A percentile compares a stretch with the other conserved stretches of the same genome.
Conservation (phyloP, 208 protist species). For the Leishmania braziliensis region DNA sequence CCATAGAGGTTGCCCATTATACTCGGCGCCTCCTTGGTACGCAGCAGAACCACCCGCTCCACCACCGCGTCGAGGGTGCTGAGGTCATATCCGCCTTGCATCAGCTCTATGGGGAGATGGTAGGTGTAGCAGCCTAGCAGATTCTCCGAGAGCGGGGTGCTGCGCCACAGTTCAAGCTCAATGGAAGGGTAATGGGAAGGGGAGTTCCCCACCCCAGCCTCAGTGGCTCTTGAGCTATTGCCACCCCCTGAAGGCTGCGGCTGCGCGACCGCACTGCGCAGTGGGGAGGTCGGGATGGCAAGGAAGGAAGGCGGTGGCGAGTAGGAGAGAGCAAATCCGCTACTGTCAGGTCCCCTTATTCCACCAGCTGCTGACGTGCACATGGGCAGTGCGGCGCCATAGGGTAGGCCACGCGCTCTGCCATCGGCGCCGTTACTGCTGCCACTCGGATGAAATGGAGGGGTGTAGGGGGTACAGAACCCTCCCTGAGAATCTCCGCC, state of each 20-base stretch:
- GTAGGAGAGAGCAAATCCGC: not conserved
- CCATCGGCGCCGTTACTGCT: not conserved
- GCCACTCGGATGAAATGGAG: not conserved
- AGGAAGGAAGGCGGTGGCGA: not conserved
- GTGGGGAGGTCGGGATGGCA: not conserved
- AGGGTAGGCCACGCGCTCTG: not conserved
- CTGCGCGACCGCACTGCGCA: not conserved
- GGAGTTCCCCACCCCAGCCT: not conserved
- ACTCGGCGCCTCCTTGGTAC: conserved; percentile 17
- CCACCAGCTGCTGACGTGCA: not conserved
- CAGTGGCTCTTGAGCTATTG: not conserved
- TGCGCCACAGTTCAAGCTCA: conserved; percentile 65
- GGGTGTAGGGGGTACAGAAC: not conserved
- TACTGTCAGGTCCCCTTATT: not conserved
- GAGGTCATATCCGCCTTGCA: conserved; percentile 17
- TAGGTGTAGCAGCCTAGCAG: conserved; percentile 48
- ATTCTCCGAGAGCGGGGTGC: conserved; percentile 36
- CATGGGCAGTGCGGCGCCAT: conserved; percentile 7
- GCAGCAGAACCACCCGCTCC: conserved; percentile 23
- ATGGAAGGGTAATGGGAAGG: conserved; percentile 32
- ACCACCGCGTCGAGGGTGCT: conserved; percentile 16
- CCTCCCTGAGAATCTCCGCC: not conserved
- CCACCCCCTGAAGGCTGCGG: not conserved
- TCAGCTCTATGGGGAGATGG: conserved; percentile 38
- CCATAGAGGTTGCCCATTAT: conserved; percentile 31